A percentile compares a stretch with the other conserved stretches of the same genome.
Conservation (phyloP, 495 filamentous ascomycete species). For the Pseudevernia furfuracea region DNA sequence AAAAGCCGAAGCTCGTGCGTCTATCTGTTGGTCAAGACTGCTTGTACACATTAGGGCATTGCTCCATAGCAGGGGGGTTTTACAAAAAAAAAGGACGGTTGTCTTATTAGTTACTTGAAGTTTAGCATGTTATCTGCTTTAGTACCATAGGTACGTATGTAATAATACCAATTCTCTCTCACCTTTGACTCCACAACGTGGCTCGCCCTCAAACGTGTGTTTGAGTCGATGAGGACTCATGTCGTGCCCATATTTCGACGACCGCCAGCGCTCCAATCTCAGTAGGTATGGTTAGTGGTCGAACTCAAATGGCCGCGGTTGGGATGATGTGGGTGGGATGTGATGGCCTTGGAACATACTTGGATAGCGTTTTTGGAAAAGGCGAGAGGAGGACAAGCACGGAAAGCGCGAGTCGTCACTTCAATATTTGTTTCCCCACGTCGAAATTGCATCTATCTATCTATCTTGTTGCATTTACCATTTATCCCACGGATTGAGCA, state of each 20-base stretch:
- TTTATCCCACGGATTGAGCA: not conserved
- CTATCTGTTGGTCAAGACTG: not conserved
- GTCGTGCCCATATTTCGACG: not conserved
- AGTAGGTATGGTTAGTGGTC: too few species aligned
- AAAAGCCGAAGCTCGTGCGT: not conserved
- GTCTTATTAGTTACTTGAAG: not conserved
- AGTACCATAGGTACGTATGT: not conserved
- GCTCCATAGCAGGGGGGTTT: not conserved
- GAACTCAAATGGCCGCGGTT: not conserved
- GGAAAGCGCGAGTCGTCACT: not conserved
- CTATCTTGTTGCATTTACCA: too few species aligned
- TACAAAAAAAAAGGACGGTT: not conserved
- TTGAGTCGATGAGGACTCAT: not conserved
- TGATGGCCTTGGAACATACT: not conserved
- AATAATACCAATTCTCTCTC: constrained; percentile 4
- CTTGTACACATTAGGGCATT: not conserved
- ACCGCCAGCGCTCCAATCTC: not conserved
- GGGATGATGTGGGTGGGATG: not conserved
- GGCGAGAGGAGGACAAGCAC: not conserved
- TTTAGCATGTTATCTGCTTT: not conserved
- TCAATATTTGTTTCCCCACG: not conserved
- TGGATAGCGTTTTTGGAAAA: not conserved
- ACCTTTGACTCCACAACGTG: not conserved
- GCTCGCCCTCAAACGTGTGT: not conserved
- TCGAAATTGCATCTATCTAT: too few species aligned